Evolutionary conservation across 495 filamentous ascomycete species (phyloP).

Genomic region (Umbilicaria muhlenbergii): DNA sequence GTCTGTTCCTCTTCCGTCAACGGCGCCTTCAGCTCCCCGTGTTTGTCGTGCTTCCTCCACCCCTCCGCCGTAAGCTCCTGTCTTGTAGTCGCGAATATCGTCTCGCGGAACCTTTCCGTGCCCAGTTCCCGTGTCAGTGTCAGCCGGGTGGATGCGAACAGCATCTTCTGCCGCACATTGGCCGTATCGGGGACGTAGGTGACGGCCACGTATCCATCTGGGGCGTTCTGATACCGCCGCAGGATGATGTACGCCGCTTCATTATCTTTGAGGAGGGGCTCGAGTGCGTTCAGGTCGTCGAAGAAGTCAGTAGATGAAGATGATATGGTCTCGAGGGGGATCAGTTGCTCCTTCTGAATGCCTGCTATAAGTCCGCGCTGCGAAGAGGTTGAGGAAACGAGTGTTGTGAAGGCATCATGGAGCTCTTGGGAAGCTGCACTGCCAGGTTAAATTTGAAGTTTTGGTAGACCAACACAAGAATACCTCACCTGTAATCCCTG

Average conservation of each 20-base stretch:
- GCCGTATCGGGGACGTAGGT: conserved; percentile 86
- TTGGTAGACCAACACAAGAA: too few relatives aligned
- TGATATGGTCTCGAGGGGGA: conserved; percentile 43
- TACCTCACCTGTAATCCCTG: too few relatives aligned
- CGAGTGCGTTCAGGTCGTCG: conserved; percentile 37
- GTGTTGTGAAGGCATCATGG: conserved; percentile 58
- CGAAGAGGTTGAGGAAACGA: conserved; percentile 39
- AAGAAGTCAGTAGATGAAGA: conserved; percentile 43
- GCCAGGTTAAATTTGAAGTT: too few relatives aligned
- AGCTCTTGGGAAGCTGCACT: conserved; percentile 69
- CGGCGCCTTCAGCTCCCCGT: conserved; percentile 35
- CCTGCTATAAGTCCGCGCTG: conserved; percentile 69
- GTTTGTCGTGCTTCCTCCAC: conserved; percentile 56
- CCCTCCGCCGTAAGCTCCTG: conserved; percentile 54
- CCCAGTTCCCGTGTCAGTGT: conserved; percentile 78
- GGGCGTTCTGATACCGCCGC: conserved; percentile 40
- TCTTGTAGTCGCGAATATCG: conserved; percentile 60
- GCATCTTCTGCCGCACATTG: conserved; percentile 86
- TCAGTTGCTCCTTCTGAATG: conserved; percentile 61
- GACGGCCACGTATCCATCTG: conserved; percentile 47
- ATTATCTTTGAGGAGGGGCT: conserved; percentile 52
- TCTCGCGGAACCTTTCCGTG: conserved; percentile 67
- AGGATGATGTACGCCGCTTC: conserved; percentile 76
- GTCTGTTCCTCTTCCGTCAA: conserved; percentile 79
- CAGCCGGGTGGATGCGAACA: conserved; percentile 79